A percentile compares a stretch with the other conserved stretches of the same genome.
phyloP scores from a whole-genome alignment of 2,329 filamentous ascomycete species.

The Neonectria sp. region DNA sequence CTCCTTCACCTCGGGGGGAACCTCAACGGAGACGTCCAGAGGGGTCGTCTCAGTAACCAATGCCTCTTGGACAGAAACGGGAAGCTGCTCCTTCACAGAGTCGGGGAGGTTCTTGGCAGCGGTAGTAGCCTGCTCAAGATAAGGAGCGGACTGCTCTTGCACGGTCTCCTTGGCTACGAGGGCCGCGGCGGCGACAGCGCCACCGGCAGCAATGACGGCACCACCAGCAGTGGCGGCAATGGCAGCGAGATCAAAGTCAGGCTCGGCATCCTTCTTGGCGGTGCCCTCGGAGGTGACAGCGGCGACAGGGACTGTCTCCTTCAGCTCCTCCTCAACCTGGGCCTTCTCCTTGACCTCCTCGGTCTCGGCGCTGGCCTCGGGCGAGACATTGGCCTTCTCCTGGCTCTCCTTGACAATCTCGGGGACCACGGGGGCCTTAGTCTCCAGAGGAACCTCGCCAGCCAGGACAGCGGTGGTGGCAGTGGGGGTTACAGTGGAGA shows the following conservation, averaged over 20 bases:
- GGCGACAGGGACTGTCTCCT: slow-evolving; percentile 75
- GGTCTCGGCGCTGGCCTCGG: slow-evolving; percentile 78
- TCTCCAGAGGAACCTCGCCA: slow-evolving; percentile 76
- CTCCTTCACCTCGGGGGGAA: slow-evolving; percentile 70
- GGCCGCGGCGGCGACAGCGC: slow-evolving; percentile 49
- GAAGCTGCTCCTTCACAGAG: slow-evolving; percentile 66
- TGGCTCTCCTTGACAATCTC: slow-evolving; percentile 80
- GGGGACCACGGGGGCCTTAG: slow-evolving; percentile 56
- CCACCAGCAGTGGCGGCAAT: slow-evolving; percentile 54
- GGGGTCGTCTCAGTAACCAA: slow-evolving; percentile 62
- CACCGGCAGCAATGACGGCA: slow-evolving; percentile 50
- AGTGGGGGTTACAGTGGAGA: slow-evolving; percentile 67
- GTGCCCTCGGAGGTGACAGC: slow-evolving; percentile 71
- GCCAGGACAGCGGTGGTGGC: slow-evolving; percentile 80
- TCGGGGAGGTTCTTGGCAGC: slow-evolving; percentile 67
- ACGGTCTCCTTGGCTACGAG: slow-evolving; percentile 53
- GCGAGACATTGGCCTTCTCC: slow-evolving; percentile 72
- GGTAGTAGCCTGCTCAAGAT: slow-evolving; percentile 56
- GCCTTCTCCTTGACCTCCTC: slow-evolving; percentile 80
- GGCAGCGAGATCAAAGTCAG: slow-evolving; percentile 58
- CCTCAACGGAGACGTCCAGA: slow-evolving; percentile 64
- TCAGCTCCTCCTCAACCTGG: slow-evolving; percentile 78
- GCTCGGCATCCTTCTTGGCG: slow-evolving; percentile 65
- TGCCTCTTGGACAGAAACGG: slow-evolving; percentile 64
- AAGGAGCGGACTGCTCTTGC: slow-evolving; percentile 55